Evolutionary conservation across 2,329 filamentous ascomycete genomes (phyloP).

Genomic region (Graphilbum ipis-grandicollis): DNA sequence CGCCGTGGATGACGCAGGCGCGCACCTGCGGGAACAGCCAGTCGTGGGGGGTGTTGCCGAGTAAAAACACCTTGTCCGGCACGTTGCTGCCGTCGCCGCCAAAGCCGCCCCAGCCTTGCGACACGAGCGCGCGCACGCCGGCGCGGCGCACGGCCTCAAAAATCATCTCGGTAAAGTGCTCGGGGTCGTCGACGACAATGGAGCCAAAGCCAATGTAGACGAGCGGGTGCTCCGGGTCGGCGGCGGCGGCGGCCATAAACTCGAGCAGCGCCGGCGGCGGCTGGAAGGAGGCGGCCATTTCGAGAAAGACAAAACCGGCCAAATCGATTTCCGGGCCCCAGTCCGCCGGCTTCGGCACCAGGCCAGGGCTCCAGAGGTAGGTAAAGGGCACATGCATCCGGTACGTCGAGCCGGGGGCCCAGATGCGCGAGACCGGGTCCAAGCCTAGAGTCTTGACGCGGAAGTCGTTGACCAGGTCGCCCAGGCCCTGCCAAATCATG

Average conservation of each 20-base stretch:
- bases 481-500: conserved; percentile 82
- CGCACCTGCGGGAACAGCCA: conserved; percentile 55
- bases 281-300: conserved; percentile 42
- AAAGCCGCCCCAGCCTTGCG: conserved; percentile 59
- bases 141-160: conserved; percentile 48
- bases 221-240: too few species aligned
- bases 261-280: conserved; percentile 36
- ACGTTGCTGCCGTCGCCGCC: conserved; percentile 33
- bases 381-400: conserved; percentile 59
- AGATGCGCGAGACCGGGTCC: conserved; percentile 58
- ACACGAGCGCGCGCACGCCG: conserved; percentile 54
- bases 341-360: conserved; percentile 50
- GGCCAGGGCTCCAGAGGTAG: conserved; percentile 51
- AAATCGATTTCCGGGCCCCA: conserved; percentile 57
- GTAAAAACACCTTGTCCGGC: conserved; percentile 50
- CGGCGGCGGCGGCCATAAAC: conserved; percentile 39
- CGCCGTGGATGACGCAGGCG: conserved; percentile 59
- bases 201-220: conserved; percentile 64
- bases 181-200: conserved; percentile 57
- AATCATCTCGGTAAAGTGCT: conserved; percentile 52
- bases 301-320: conserved; percentile 63
- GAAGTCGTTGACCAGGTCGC: conserved; percentile 62
- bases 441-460: conserved; percentile 50
- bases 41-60: conserved; percentile 60
- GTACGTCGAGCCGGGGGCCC: conserved; percentile 59